Evolutionary conservation across 2,329 filamentous ascomycete species (phyloP).

Genomic region (Fusarium goolgardi): DNA sequence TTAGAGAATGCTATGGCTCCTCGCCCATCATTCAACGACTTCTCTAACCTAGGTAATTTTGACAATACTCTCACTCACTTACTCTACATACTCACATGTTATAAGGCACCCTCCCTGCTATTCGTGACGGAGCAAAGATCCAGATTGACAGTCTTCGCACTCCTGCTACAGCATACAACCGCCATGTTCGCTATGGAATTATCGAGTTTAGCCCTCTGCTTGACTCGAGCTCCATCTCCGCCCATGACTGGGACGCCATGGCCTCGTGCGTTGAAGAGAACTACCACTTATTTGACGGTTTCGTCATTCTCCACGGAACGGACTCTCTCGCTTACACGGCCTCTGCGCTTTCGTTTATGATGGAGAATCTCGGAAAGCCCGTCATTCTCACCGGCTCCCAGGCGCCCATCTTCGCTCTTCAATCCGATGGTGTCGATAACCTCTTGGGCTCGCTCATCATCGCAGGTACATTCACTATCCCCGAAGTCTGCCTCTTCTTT

Average conservation of each 20-base stretch:
- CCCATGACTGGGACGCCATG: slow-evolving; percentile 86
- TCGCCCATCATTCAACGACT: slow-evolving; percentile 86
- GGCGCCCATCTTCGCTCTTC: slow-evolving; percentile 88
- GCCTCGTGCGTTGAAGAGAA: slow-evolving; percentile 83
- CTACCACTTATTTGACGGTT: slow-evolving; percentile 89
- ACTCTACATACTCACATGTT: slow-evolving; percentile 3
- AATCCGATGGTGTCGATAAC: slow-evolving; percentile 93
- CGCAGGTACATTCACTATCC: slow-evolving; percentile 91
- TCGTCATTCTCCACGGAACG: slow-evolving; percentile 90
- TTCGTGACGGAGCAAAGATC: slow-evolving; percentile 61
- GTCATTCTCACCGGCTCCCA: slow-evolving; percentile 87
- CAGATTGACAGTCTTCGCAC: slow-evolving; percentile 78
- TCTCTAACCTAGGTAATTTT: slow-evolving; percentile 49
- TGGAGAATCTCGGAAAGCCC: slow-evolving; percentile 89
- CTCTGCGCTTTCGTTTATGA: slow-evolving; percentile 92
- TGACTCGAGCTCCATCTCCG: slow-evolving; percentile 91
- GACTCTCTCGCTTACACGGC: slow-evolving; percentile 91
- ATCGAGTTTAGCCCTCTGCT: slow-evolving; percentile 86
- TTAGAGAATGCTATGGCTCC: slow-evolving; percentile 84
- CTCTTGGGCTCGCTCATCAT: slow-evolving; percentile 88
- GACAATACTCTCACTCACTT: neutral
- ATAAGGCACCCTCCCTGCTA: slow-evolving; percentile 63
- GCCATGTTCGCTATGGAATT: slow-evolving; percentile 84
- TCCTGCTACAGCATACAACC: slow-evolving; percentile 81
- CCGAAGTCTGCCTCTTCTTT: slow-evolving; percentile 94